Percentiles rank a stretch among this genome's conserved stretches.
Evolutionary conservation across 2,329 filamentous ascomycete genomes (phyloP).

Genomic region (Fusarium denticulatum): DNA sequence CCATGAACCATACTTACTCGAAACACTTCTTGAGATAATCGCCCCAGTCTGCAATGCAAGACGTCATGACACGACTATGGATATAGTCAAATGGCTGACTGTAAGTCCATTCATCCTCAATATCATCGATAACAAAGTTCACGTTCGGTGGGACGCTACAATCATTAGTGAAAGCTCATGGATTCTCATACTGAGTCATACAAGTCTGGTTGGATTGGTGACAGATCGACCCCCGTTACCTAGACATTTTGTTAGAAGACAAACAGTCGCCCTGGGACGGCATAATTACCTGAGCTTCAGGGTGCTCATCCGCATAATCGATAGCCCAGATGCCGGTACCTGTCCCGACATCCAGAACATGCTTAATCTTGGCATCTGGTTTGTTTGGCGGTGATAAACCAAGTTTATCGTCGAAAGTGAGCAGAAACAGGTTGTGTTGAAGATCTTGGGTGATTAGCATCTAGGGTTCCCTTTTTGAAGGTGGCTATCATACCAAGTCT

Average conservation of each 20-base stretch:
- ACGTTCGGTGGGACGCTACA: slow-evolving; percentile 24
- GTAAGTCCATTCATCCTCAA: slow-evolving; percentile 29
- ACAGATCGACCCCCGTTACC: slow-evolving; percentile 25
- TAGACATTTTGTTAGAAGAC: neutral
- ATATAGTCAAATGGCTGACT: slow-evolving; percentile 27
- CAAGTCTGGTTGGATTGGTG: slow-evolving; percentile 28
- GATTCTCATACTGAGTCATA: neutral
- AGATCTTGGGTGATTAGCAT: slow-evolving; percentile 1
- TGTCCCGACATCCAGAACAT: slow-evolving; percentile 33
- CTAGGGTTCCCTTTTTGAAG: too few species aligned
- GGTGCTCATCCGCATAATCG: slow-evolving; percentile 30
- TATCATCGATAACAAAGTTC: slow-evolving; percentile 24
- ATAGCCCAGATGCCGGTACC: slow-evolving; percentile 38
- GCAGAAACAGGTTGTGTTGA: slow-evolving; percentile 29
- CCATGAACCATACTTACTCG: neutral
- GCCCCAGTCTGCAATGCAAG: slow-evolving; percentile 7
- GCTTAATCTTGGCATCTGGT: slow-evolving; percentile 7
- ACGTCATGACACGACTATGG: slow-evolving; percentile 32
- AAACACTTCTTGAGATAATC: slow-evolving; percentile 10
- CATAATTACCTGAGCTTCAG: slow-evolving; percentile 5
- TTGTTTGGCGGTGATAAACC: slow-evolving; percentile 27
- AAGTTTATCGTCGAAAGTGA: slow-evolving; percentile 25
- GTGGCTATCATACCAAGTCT: slow-evolving; percentile 7
- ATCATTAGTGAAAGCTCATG: neutral
- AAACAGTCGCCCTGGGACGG: too few species aligned